Evolutionary conservation across 1,284 basidiomycete species (phyloP), one percentile per base, ranked within the genome.

Genomic region (Microbotryum lychnidis-dioicae): DNA sequence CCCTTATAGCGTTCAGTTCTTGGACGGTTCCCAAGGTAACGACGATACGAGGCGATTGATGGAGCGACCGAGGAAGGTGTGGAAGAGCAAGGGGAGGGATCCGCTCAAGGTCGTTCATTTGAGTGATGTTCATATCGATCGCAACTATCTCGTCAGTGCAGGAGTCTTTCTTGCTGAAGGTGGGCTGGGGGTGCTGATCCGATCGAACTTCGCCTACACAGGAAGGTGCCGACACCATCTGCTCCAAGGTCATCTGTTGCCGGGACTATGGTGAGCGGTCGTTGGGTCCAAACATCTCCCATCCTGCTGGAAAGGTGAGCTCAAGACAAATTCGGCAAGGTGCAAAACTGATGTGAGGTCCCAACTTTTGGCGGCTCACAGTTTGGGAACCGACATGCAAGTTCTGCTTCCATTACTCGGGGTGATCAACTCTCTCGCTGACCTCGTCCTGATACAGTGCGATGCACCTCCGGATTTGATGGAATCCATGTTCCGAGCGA

Each of bases 211-310:
- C 16, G 9, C 31, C 27, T 33, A 0, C 5, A 18, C 55, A 72
- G 70, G 58, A 64, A 31, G 82, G 82, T 12, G 70, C 82, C 1
- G 80, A 83, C 50, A 78, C 79, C 5, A 76, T 78, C 49, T 84
- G 83, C 73, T 81, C 79, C 18, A 83, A 83, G 66, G 79, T 80
- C 7, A 80, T 84, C 25, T 84, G 83, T 70, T 84, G 83, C 76
- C 65, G 76, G 74, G 12, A 64, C 20, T 67, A 71, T 44, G 68
- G 68, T 0, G 56, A 56, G 2, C 56, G 61, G 0, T 61, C 65
- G 3, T 25, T 66, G 5, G 68, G 63, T 1, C 59, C 54, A 1
- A 20, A 49, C 2, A 61, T 70, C 45, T 46, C 58, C 42, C 47
- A 33, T 20, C 68, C 68, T 4, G 69, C 69, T 5, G 69, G 68